Evolutionary conservation across 2,329 filamentous ascomycete genomes (phyloP), one percentile per base, ranked within the genome.

Genomic region (Xylaria sp.): DNA sequence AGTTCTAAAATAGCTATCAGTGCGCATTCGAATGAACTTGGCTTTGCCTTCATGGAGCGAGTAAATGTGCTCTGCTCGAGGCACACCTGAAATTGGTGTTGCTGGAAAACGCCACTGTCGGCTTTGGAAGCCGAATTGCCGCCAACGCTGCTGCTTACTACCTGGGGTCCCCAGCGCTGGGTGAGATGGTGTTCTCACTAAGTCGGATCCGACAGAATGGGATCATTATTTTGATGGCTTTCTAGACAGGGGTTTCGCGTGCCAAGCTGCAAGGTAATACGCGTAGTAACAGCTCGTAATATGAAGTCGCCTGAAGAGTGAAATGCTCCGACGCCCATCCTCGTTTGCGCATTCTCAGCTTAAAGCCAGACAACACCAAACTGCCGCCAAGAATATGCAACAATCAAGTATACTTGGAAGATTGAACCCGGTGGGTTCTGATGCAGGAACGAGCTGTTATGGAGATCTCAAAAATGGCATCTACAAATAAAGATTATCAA

Each of bases 71-170:
- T 65, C 17, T 28, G 54, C 28, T 31, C 36, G 33, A 59, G 46
- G 54, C 33, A 48, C n/a, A 33, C 62, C 31, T 46, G 13, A 44
- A 53, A 9, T 42, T 46, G 33, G 53, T 42, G 13, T 31, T n/a
- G 28, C 49, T 44, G 23, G 6, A 11, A 63, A 63, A 51, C 57
- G 65, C 68, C 62, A 66, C 53, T 58, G 42, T 57, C 68, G 68
- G 68, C 68, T 68, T 42, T 40, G 38, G 44, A 59, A 46, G 46
- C 68, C 68, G 68, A 48, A 33, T 59, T 65, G 53, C 68, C 68
- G 68, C n/a, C 17, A 65, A n/a, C 59, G 57, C 65, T 69, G 63
- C 42, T 70, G 53, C 26, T 53, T 57, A 38, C 23, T 44, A 28
- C 48, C 64, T 23, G 20, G 53, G 28, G 28, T 33, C 11, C 46